Conservation (phyloP, 169 alveolate species). For the Plasmodium berghei region DNA sequence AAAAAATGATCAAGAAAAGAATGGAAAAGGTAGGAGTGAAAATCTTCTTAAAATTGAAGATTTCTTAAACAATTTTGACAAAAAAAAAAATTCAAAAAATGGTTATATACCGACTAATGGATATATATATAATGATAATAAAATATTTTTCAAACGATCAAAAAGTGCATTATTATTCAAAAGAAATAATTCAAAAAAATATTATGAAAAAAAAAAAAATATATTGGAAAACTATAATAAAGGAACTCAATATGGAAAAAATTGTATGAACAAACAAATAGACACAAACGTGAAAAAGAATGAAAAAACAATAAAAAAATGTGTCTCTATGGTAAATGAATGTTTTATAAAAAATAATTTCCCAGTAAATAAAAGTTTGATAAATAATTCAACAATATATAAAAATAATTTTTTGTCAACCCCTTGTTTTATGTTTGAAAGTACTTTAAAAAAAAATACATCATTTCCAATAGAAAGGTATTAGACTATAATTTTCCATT, state of each 20-base stretch:
- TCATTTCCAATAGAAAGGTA: neutral
- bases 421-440: constrained; percentile 39
- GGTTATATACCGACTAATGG: neutral
- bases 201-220: neutral
- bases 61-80: neutral
- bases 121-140: neutral
- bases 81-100: neutral
- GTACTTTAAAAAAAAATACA: constrained; percentile 5
- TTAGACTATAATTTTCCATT: too few species aligned
- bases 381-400: constrained; percentile 8
- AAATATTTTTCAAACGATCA: constrained; percentile 14
- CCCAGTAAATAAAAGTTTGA: neutral
- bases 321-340: constrained; percentile 17
- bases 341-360: neutral
- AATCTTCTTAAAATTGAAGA: neutral
- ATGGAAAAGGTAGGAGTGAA: neutral
- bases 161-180: constrained; percentile 24
- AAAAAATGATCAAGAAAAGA: neutral
- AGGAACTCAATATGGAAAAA: neutral
- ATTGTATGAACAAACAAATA: neutral
- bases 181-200: constrained; percentile 1
- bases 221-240: neutral
- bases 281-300: constrained; percentile 3
- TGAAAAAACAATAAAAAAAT: constrained; percentile 3
- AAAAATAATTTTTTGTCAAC: neutral